Conservation (phyloP, 2,329 filamentous ascomycete genomes). For the Apiospora koreana region DNA sequence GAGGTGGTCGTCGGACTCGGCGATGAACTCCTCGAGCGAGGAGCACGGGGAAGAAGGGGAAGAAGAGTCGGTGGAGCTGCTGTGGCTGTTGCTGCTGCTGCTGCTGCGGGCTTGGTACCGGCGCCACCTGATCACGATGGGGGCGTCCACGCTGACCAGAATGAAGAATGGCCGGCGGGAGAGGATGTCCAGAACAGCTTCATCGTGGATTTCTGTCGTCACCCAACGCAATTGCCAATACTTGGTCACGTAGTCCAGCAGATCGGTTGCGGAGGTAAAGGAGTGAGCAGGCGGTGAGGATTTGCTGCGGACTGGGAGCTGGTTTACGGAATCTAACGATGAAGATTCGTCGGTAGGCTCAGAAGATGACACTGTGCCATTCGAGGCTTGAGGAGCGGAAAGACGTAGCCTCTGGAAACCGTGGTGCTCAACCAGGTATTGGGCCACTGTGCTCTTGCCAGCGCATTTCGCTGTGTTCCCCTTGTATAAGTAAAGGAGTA, state of each 20-base stretch:
- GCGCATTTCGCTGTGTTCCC: constrained; percentile 75
- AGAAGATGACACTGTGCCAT: neutral
- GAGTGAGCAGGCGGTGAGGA: constrained; percentile 27
- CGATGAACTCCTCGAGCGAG: constrained; percentile 57
- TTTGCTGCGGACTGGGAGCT: neutral
- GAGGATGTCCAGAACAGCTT: constrained; percentile 72
- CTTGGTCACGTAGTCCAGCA: constrained; percentile 84
- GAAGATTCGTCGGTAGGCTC: neutral
- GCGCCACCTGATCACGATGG: constrained; percentile 79
- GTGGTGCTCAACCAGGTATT: constrained; percentile 83
- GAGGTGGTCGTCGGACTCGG: constrained; percentile 69
- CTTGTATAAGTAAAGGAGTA: constrained; percentile 13
- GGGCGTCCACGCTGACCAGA: constrained; percentile 87
- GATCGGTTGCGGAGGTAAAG: constrained; percentile 64
- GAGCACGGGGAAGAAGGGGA: constrained; percentile 22
- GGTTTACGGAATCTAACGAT: neutral
- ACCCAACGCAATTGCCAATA: constrained; percentile 85
- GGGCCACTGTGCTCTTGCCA: constrained; percentile 86
- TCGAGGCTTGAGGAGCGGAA: constrained; percentile 13
- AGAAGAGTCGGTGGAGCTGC: constrained; percentile 14
- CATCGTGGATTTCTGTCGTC: constrained; percentile 78
- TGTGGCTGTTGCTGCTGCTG: constrained; percentile 7
- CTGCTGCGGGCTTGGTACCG: constrained; percentile 61
- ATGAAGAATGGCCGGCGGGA: constrained; percentile 87
- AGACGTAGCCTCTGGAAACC: constrained; percentile 76